Evolutionary conservation across 768 basidiomycete species (phyloP).

Genomic region (Naematelia aurantialba): DNA sequence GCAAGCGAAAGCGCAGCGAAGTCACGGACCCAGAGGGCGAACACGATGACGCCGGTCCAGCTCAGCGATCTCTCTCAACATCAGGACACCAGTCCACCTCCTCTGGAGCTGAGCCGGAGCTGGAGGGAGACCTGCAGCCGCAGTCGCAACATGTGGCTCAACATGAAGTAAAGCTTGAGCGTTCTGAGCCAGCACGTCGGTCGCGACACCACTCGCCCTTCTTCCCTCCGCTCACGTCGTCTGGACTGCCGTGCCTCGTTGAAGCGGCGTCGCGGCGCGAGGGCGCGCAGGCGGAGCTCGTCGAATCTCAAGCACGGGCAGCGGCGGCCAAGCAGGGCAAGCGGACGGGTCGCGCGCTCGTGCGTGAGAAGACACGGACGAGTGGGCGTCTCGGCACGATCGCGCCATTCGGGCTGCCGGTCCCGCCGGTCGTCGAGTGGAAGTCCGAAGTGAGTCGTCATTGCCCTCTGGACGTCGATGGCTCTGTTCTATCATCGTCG

Average conservation of each 20-base stretch:
- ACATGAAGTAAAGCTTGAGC: too few relatives aligned
- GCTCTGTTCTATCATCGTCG: background rate
- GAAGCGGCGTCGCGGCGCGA: conserved; percentile 25
- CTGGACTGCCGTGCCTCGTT: conserved; percentile 17
- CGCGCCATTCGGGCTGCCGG: conserved; percentile 22
- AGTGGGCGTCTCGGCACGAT: conserved; percentile 7
- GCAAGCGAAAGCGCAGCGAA: background rate
- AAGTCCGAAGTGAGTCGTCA: conserved; percentile 24
- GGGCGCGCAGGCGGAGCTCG: background rate
- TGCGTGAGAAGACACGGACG: conserved; percentile 8
- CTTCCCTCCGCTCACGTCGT: conserved; percentile 1
- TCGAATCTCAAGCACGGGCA: too few relatives aligned
- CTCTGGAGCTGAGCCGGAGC: background rate
- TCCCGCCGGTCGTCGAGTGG: conserved; percentile 18
- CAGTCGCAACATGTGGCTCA: too few relatives aligned
- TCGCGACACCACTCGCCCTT: conserved; percentile 1
- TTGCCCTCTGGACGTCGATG: too few relatives aligned
- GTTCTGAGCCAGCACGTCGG: too few relatives aligned
- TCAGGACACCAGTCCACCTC: too few relatives aligned
- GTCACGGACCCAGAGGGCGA: background rate
- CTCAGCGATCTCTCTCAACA: background rate
- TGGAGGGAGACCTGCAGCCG: too few relatives aligned
- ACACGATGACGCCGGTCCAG: background rate
- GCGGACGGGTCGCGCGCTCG: background rate
- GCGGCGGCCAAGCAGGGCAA: too few relatives aligned